Conservation (phyloP, 164 flowering plant species). For the Hamamelis virginiana region DNA sequence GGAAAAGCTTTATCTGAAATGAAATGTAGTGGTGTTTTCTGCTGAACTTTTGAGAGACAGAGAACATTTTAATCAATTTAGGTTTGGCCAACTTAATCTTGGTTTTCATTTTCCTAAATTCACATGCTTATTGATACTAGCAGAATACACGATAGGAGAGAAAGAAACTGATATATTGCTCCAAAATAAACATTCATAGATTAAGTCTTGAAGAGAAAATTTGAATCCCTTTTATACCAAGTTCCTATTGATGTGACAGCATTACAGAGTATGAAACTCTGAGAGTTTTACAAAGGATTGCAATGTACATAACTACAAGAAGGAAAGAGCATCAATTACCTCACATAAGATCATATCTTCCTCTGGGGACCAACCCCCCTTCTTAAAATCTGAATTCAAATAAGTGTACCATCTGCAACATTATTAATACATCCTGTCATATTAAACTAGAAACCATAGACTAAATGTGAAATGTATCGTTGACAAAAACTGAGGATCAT, state of each 20-base stretch:
- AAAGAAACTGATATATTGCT: too few relatives aligned
- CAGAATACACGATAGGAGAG: not conserved
- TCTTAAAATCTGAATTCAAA: constrained; percentile 93
- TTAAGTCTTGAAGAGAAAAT: too few relatives aligned
- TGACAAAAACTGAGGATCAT: not conserved
- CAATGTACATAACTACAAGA: not conserved
- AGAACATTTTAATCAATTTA: not conserved
- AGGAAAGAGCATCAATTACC: constrained; percentile 37
- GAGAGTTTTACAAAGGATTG: not conserved
- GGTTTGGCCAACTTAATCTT: constrained; percentile 3
- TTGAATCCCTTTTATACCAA: too few relatives aligned
- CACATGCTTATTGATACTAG: not conserved
- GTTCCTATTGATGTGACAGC: too few relatives aligned
- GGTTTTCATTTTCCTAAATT: not conserved
- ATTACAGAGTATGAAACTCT: too few relatives aligned
- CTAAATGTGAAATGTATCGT: not conserved
- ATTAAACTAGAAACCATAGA: not conserved
- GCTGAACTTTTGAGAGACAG: constrained; percentile 11
- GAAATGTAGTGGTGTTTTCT: not conserved
- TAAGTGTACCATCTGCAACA: constrained; percentile 88
- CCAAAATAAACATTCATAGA: too few relatives aligned
- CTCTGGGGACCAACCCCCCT: constrained; percentile 98
- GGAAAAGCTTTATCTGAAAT: constrained; percentile 1
- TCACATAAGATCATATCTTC: constrained; percentile 92
- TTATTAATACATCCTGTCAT: constrained; percentile 9